Percentiles rank a stretch among this genome's conserved stretches.
These are phyloP conservation scores for Diaporthe helianthi DNA, from an alignment of 2,329 filamentous ascomycete species.

Conservation along the genomic window DNA sequence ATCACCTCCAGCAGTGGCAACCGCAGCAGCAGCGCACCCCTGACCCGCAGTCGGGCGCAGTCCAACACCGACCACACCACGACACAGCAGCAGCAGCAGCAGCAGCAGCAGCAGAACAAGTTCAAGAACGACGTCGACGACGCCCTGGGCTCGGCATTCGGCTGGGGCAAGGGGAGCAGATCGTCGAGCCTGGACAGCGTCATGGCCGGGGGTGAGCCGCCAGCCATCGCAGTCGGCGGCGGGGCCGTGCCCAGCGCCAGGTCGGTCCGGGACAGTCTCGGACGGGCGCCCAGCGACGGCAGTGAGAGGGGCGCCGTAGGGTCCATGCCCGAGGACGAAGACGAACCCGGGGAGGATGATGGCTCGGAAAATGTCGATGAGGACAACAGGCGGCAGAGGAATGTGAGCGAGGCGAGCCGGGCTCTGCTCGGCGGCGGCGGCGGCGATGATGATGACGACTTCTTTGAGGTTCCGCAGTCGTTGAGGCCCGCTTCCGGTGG, in stretches of 20 bases:
- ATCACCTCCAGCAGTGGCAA: neutral
- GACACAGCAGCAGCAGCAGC: slow-evolving; percentile 25
- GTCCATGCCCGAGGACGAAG: slow-evolving; percentile 16
- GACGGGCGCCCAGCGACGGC: slow-evolving; percentile 37
- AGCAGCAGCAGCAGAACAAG: too few relatives aligned
- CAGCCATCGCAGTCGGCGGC: slow-evolving; percentile 37
- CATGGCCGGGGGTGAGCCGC: slow-evolving; percentile 34
- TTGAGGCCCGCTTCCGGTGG: slow-evolving; percentile 5
- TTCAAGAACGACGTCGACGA: slow-evolving; percentile 42
- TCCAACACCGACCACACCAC: neutral
- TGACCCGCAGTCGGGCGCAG: slow-evolving; percentile 19
- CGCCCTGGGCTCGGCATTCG: slow-evolving; percentile 45
- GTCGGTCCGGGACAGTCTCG: slow-evolving; percentile 33
- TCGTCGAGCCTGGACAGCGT: slow-evolving; percentile 40
- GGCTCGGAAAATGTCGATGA: neutral
- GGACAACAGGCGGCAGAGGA: slow-evolving; percentile 3
- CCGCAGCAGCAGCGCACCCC: neutral
- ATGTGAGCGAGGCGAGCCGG: slow-evolving; percentile 26
- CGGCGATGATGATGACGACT: neutral
- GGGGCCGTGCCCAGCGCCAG: slow-evolving; percentile 36
- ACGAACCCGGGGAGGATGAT: neutral
- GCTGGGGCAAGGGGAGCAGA: slow-evolving; percentile 40
- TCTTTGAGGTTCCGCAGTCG: slow-evolving; percentile 1
- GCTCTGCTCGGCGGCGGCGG: slow-evolving; percentile 25
- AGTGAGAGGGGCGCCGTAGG: slow-evolving; percentile 35